Conservation (phyloP, 768 basidiomycete species). For the Melanogaster broomeanus region DNA sequence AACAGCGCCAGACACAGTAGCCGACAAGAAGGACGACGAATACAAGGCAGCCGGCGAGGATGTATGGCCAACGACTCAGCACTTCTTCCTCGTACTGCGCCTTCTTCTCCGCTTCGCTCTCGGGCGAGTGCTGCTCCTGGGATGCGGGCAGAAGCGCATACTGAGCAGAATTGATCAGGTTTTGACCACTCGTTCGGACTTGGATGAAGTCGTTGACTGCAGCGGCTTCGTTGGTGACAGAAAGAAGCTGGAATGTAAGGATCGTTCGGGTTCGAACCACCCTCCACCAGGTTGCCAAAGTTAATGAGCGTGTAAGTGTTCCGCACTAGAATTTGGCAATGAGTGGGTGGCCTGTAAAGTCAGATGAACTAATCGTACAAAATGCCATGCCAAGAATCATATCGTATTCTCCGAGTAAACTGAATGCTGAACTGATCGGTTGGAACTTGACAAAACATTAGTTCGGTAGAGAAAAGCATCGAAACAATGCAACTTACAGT, state of each 20-base stretch:
- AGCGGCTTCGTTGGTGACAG: constrained; percentile 50
- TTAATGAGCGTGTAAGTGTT: constrained; percentile 73
- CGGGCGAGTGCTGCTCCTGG: constrained; percentile 62
- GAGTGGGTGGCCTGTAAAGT: neutral
- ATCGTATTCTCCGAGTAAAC: constrained; percentile 75
- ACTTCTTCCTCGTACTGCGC: constrained; percentile 61
- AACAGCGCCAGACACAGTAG: constrained; percentile 61
- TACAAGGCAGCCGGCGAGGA: constrained; percentile 59
- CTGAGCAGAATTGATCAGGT: constrained; percentile 53
- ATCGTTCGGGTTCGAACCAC: constrained; percentile 44
- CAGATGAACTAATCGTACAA: constrained; percentile 43
- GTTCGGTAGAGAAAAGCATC: neutral
- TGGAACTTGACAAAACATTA: constrained; percentile 60
- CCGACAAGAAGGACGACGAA: constrained; percentile 48
- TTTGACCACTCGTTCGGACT: constrained; percentile 58
- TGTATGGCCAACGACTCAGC: constrained; percentile 74
- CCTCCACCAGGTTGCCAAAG: constrained; percentile 68
- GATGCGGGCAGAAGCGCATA: constrained; percentile 62
- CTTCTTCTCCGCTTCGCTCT: constrained; percentile 66
- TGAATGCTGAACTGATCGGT: constrained; percentile 80
- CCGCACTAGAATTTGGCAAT: constrained; percentile 52
- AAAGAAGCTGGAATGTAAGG: constrained; percentile 74
- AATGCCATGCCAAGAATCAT: constrained; percentile 85
- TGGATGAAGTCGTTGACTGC: constrained; percentile 70
- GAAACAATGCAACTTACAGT: constrained; percentile 47